Evolutionary conservation across 83 land plant genomes (phyloP).

Genomic region (Picea abies): DNA sequence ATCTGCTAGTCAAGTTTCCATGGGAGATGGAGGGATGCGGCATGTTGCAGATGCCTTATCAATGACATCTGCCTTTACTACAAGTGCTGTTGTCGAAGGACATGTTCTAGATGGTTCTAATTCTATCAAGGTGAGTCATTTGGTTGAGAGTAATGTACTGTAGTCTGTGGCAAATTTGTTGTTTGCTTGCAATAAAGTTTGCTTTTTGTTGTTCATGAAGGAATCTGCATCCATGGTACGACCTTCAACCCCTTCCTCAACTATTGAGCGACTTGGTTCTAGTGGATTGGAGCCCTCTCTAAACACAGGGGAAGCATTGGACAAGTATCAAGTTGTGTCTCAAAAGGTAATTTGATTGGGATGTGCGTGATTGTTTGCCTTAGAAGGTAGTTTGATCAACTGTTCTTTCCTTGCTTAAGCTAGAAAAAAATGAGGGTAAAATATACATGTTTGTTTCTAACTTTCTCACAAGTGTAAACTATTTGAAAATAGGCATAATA

Average conservation of each 20-base stretch:
- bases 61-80: constrained; percentile 24
- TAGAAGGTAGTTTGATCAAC: too few species aligned
- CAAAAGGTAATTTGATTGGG: constrained; percentile 63
- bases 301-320: constrained; percentile 81
- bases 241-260: constrained; percentile 26
- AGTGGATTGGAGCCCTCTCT: constrained; percentile 56
- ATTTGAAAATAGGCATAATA: too few species aligned
- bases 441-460: too few species aligned
- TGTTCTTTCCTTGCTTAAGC: too few species aligned
- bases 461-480: too few species aligned
- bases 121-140: constrained; percentile 6
- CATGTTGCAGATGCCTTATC: constrained; percentile 33
- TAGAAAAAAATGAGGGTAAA: too few species aligned
- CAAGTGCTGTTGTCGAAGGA: constrained; percentile 24
- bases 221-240: constrained; percentile 43
- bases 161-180: neutral
- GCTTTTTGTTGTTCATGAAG: constrained; percentile 15
- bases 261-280: constrained; percentile 43
- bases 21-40: constrained; percentile 28
- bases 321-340: constrained; percentile 63
- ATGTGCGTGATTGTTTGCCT: too few species aligned
- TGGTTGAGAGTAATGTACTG: neutral
- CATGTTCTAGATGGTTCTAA: neutral
- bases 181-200: neutral
- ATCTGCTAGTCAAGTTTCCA: constrained; percentile 24